Conservation (phyloP, 441 rosid species). For the Mallotus japonicus region DNA sequence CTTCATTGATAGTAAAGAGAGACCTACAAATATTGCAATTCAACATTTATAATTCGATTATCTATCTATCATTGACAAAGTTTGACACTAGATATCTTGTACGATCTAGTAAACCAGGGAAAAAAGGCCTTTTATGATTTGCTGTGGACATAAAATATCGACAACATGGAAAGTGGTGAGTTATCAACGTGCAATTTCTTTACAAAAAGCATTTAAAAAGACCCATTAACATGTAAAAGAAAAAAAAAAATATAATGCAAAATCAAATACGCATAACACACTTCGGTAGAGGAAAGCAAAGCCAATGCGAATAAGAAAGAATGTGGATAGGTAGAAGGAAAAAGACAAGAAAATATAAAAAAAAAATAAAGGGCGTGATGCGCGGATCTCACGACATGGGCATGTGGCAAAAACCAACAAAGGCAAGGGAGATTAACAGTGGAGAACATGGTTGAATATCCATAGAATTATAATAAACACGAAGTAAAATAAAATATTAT, state of each 20-base stretch:
- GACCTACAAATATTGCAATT: too few relatives aligned
- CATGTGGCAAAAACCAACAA: slow-evolving; percentile 38
- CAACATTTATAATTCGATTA: too few relatives aligned
- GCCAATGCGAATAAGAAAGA: slow-evolving; percentile 2
- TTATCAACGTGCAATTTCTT: not conserved
- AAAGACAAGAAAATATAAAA: slow-evolving; percentile 16
- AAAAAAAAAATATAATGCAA: not conserved
- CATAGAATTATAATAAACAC: not conserved
- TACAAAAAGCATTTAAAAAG: slow-evolving; percentile 10
- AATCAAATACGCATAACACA: not conserved
- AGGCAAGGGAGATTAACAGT: slow-evolving; percentile 13
- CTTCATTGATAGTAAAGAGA: too few relatives aligned
- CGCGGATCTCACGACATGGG: slow-evolving; percentile 36
- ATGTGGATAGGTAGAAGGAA: slow-evolving; percentile 25
- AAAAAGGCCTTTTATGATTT: too few relatives aligned
- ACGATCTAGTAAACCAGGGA: too few relatives aligned
- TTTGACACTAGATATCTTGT: too few relatives aligned
- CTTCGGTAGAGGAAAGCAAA: slow-evolving; percentile 7
- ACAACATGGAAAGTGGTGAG: too few relatives aligned
- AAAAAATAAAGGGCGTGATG: slow-evolving; percentile 27
- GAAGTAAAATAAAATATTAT: not conserved
- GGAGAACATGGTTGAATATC: slow-evolving; percentile 18
- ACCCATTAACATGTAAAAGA: not conserved
- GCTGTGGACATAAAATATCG: too few relatives aligned
- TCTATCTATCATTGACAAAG: too few relatives aligned